Evolutionary conservation across 2,329 filamentous ascomycete species (phyloP), one percentile per base, ranked within the genome.

Genomic region (Colletotrichum acutatum): DNA sequence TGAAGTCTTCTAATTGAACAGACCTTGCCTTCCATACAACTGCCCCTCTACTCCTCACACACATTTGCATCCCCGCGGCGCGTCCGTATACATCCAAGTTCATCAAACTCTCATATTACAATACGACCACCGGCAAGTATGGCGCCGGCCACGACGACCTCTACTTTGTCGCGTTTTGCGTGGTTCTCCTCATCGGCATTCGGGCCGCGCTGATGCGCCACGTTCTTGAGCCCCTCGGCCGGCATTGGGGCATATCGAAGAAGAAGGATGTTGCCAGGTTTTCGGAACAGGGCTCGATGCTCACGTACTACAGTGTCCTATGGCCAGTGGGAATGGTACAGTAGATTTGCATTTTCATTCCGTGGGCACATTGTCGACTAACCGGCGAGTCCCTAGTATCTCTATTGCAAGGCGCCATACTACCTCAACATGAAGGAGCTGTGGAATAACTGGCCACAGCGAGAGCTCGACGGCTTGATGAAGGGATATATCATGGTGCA

Each of bases 401-500:
- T 66, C 32, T 58, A 66, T 11, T 32, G 49, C 19, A 58, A 46
- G 11, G 34, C 53, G 52, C 26, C 63, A 5, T 49, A 66, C 53
- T 58, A 46, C 34, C 63, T 66, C 5, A 46, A 28, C 26, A 30
- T 66, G 63, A 66, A 58, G 26, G 63, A 28, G 63, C 53, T 66
- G 0, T 66, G 63, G 63, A 16, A 32, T 11, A 14, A 66, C 3
- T 66, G 63, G 63, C 63, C 53, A 2, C 28, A 61, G 19, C 54
- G 59, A 26, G 66, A 64, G 11, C 66, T 68, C n/a, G 66, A n/a
- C 28, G 66, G 66, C 8, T n/a, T 37, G 4, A 68, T 68, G 66
- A 68, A 68, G 66, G 46, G 9, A 11, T 68, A 68, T 30, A n/a
- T 68, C 49, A 30, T 68, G 59, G 19, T 32, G 6, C 59, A 68